Percentiles rank a stretch among this genome's conserved stretches.
phyloP scores from a whole-genome alignment of 2,329 filamentous ascomycete species.

The Xylaria polymorpha region DNA sequence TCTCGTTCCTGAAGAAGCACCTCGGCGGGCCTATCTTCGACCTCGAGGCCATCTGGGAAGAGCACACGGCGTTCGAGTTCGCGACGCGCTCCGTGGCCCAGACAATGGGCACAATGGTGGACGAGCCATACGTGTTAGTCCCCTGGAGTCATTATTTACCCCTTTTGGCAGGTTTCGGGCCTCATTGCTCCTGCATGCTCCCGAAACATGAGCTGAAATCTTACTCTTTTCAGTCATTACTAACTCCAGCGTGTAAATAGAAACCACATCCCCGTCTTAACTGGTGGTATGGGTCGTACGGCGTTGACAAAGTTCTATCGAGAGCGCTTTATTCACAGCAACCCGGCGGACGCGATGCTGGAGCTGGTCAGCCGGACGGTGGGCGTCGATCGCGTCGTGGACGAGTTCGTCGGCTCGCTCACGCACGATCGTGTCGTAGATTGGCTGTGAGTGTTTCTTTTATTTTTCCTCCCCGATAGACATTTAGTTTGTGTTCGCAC shows the following conservation, averaged over 20 bases:
- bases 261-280: constrained; percentile 74
- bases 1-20: constrained; percentile 72
- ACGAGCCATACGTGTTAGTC: constrained; percentile 74
- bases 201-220: no score
- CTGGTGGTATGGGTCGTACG: constrained; percentile 75
- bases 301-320: constrained; percentile 75
- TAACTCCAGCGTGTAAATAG: no score
- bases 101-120: constrained; percentile 85
- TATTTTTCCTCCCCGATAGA: neutral
- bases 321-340: constrained; percentile 79
- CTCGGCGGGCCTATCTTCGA: constrained; percentile 76
- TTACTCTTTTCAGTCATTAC: no score
- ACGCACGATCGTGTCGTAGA: constrained; percentile 73
- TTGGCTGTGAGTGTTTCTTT: constrained; percentile 69
- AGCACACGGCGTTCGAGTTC: constrained; percentile 80
- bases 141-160: no score
- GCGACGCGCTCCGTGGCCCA: constrained; percentile 73
- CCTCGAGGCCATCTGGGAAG: constrained; percentile 81
- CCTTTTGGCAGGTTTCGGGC: no score
- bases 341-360: constrained; percentile 73
- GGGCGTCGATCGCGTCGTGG: constrained; percentile 76
- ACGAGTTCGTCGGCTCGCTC: constrained; percentile 75
- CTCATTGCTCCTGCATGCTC: no score
- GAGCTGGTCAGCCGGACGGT: constrained; percentile 78
- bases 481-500: neutral